Conservation (phyloP, 2,329 filamentous ascomycete species). For the Pyrenochaeta sp. region DNA sequence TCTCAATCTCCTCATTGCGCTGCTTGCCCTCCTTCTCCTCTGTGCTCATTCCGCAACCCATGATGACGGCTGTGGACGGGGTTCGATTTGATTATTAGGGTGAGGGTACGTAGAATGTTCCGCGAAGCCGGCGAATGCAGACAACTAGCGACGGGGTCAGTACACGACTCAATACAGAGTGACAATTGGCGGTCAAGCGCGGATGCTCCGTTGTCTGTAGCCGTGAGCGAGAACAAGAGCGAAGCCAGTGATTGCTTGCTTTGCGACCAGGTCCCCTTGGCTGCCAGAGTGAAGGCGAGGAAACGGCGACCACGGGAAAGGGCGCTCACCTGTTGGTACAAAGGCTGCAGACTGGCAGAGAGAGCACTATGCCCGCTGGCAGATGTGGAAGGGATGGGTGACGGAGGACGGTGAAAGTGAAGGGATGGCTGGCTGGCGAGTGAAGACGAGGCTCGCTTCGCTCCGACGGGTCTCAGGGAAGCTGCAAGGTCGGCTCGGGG, state of each 20-base stretch:
- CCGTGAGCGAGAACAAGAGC: conserved; percentile 7
- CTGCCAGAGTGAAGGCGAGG: conserved; percentile 18
- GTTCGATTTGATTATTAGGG: conserved; percentile 36
- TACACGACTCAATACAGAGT: conserved; percentile 7
- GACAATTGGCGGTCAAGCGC: not conserved
- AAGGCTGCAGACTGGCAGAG: conserved; percentile 14
- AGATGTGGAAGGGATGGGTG: conserved; percentile 13
- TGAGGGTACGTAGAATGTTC: conserved; percentile 35
- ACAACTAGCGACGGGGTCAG: conserved; percentile 31
- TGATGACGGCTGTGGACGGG: conserved; percentile 63
- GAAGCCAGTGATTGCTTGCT: conserved; percentile 11
- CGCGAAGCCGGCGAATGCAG: conserved; percentile 47
- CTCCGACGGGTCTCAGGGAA: conserved; percentile 32
- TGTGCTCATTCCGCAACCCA: conserved; percentile 99
- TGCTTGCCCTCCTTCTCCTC: conserved; percentile 99
- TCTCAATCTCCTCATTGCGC: conserved; percentile 99
- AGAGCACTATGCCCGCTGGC: conserved; percentile 1
- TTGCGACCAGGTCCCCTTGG: conserved; percentile 1
- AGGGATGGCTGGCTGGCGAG: conserved; percentile 39
- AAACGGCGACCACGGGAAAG: conserved; percentile 13
- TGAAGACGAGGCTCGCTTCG: conserved; percentile 42
- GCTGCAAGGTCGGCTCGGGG: conserved; percentile 39
- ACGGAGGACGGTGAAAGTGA: conserved; percentile 22
- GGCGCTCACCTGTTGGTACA: conserved; percentile 44
- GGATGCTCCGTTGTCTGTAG: not conserved